These are phyloP conservation scores for Puccinia hordei DNA, from an alignment of 1,284 basidiomycete species.

Conservation along the genomic window DNA sequence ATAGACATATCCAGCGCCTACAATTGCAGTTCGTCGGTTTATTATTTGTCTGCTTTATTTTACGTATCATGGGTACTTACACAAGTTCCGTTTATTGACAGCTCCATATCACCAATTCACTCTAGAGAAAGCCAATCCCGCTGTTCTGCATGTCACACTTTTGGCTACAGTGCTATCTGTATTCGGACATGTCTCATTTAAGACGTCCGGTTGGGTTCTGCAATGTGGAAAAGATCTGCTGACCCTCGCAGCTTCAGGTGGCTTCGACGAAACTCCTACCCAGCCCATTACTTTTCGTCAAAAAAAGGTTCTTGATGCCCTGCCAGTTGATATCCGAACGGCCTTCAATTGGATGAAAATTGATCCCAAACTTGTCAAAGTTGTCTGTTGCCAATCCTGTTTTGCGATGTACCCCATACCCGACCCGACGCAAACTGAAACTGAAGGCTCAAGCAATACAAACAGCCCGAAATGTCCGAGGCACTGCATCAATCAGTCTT, in stretches of 20 bases:
- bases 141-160: conserved; percentile 6
- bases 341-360: conserved; percentile 28
- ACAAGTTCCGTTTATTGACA: neutral
- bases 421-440: neutral
- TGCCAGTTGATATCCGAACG: conserved; percentile 12
- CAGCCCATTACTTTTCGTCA: neutral
- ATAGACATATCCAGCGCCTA: too few species aligned
- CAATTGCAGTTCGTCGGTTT: too few species aligned
- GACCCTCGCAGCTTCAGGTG: neutral
- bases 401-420: conserved; percentile 45
- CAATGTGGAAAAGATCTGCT: conserved; percentile 4
- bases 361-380: conserved; percentile 9
- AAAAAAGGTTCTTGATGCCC: neutral
- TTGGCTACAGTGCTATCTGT: neutral
- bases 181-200: conserved; percentile 18
- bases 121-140: conserved; percentile 3
- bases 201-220: conserved; percentile 14
- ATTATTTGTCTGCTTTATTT: neutral
- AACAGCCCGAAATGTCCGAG: neutral
- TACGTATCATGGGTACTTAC: neutral
- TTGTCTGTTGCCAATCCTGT: conserved; percentile 22
- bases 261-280: neutral
- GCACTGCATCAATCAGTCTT: conserved; percentile 2
- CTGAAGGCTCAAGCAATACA: neutral
- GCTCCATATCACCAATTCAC: conserved; percentile 23